These are phyloP conservation scores for Alnus glutinosa DNA, from an alignment of 306 rosid species.

Conservation along the genomic window DNA sequence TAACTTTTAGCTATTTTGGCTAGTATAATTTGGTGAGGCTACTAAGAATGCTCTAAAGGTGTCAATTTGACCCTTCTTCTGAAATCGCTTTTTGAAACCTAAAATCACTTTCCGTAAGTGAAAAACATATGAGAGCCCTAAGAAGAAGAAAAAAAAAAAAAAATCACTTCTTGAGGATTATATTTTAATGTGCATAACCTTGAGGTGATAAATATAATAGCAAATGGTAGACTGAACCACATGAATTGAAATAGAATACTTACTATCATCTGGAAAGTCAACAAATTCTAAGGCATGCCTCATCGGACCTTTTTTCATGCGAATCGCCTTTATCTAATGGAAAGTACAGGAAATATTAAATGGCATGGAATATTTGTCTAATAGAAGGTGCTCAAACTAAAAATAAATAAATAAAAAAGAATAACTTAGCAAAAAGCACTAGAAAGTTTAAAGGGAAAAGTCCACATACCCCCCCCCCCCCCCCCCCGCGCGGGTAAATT, in stretches of 20 bases:
- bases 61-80: neutral
- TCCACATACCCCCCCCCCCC: no score
- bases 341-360: slow-evolving; percentile 13
- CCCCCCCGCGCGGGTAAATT: no score
- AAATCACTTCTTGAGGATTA: neutral
- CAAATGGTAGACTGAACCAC: slow-evolving; percentile 1
- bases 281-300: slow-evolving; percentile 45
- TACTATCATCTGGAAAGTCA: slow-evolving; percentile 82
- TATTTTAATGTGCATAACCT: neutral
- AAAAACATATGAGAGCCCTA: neutral
- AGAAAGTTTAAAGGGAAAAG: no score
- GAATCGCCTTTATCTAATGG: slow-evolving; percentile 51
- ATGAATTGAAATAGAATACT: slow-evolving; percentile 11
- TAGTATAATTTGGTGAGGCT: no score
- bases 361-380: neutral
- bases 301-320: slow-evolving; percentile 26
- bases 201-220: slow-evolving; percentile 4
- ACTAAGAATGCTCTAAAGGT: neutral
- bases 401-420: neutral
- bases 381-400: neutral
- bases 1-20: no score
- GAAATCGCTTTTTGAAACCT: neutral
- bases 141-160: neutral
- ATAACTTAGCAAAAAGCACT: neutral
- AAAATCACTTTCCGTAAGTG: neutral